Percentiles rank a stretch among this genome's conserved stretches.
Conservation (phyloP, 352 stramenopile genomes). For the Salisapilia sapeloensis region DNA sequence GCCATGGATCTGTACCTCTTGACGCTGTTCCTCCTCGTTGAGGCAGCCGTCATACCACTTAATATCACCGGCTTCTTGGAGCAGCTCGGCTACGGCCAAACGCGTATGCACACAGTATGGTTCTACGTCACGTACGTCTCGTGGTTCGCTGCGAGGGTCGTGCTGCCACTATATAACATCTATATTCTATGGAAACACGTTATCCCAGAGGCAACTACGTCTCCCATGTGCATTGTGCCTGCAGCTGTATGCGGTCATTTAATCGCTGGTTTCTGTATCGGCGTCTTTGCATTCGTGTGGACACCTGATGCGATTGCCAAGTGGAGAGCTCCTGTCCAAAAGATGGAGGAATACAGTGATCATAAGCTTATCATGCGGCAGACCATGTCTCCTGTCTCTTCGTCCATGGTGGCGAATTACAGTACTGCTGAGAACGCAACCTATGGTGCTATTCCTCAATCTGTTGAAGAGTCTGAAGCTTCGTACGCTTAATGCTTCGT, state of each 20-base stretch:
- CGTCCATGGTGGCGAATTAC: constrained; percentile 12
- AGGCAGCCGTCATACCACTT: constrained; percentile 65
- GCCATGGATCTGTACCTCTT: constrained; percentile 62
- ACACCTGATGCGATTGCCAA: constrained; percentile 66
- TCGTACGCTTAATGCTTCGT: too few relatives aligned
- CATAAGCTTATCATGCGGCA: constrained; percentile 65
- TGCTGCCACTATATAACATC: constrained; percentile 65
- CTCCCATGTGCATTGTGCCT: constrained; percentile 41
- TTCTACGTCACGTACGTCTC: constrained; percentile 60
- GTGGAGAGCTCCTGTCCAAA: constrained; percentile 38
- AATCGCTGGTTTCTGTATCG: constrained; percentile 65
- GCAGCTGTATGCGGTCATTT: constrained; percentile 58
- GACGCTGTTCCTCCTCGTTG: constrained; percentile 69
- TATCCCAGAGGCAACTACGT: constrained; percentile 22
- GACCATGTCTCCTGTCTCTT: constrained; percentile 50
- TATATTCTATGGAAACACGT: constrained; percentile 60
- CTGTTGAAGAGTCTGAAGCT: too few relatives aligned
- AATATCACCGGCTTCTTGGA: constrained; percentile 72
- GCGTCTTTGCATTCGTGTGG: constrained; percentile 71
- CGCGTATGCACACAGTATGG: constrained; percentile 28
- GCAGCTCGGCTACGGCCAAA: constrained; percentile 56
- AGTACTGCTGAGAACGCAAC: constrained; percentile 7
- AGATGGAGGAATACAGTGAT: constrained; percentile 60
- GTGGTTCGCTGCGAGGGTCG: constrained; percentile 58
- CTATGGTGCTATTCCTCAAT: constrained; percentile 26